Evolutionary conservation across 176 grass and related monocot species (phyloP).

Genomic region (Secale cereale): DNA sequence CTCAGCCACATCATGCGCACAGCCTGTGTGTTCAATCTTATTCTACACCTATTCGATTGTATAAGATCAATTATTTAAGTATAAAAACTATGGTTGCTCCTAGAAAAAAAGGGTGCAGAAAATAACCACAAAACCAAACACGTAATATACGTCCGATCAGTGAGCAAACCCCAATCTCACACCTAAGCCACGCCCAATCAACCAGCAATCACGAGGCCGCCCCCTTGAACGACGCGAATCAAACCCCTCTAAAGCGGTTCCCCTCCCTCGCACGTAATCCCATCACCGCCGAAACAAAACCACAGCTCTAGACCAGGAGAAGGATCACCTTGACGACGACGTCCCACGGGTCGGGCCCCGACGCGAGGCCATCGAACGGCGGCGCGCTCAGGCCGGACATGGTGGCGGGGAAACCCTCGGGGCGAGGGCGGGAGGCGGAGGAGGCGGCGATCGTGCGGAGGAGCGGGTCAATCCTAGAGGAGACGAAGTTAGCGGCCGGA

Average conservation of each 20-base stretch:
- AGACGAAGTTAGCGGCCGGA: neutral
- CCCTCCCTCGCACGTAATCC: neutral
- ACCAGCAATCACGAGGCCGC: neutral
- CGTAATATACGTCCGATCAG: neutral
- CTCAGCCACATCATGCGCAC: neutral
- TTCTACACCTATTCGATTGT: neutral
- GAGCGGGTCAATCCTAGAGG: neutral
- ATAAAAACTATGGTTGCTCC: neutral
- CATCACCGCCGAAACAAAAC: neutral
- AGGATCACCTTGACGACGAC: constrained; percentile 60
- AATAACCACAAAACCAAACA: neutral
- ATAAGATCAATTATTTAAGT: neutral
- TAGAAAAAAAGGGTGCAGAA: neutral
- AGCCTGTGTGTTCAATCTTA: neutral
- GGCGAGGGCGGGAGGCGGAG: constrained; percentile 10
- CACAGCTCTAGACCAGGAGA: neutral
- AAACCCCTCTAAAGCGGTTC: neutral
- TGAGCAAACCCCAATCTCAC: neutral
- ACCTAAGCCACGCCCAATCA: neutral
- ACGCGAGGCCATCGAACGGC: constrained; percentile 15
- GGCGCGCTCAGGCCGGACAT: constrained; percentile 34
- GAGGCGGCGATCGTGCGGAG: constrained; percentile 37
- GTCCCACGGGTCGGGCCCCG: constrained; percentile 35
- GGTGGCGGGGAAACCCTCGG: constrained; percentile 33
- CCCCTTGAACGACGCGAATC: neutral